Conservation (phyloP, 2,329 filamentous ascomycete genomes). For the Dendrostoma leiphaemia region DNA sequence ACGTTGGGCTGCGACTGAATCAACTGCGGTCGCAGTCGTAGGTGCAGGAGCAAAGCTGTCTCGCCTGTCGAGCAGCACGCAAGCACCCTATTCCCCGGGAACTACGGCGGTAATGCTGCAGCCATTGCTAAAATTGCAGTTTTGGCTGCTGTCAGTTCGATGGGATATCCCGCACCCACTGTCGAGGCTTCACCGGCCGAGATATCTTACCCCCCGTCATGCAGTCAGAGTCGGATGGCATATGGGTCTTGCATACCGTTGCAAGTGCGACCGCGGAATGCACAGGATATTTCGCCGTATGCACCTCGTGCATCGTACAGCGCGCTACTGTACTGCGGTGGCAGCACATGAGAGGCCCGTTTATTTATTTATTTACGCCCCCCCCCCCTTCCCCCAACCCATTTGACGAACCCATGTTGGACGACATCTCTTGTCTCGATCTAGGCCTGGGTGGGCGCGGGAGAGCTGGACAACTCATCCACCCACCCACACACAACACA, state of each 20-base stretch:
- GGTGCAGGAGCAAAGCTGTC: conserved; percentile 7
- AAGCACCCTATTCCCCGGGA: neutral
- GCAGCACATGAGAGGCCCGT: conserved; percentile 10
- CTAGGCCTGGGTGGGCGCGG: neutral
- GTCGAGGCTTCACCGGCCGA: neutral
- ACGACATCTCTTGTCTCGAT: neutral
- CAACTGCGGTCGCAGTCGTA: neutral
- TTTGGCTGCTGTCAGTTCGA: neutral
- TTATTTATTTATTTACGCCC: conserved; percentile 11
- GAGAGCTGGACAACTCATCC: conserved; percentile 16
- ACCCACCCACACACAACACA: neutral
- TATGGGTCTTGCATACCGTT: conserved; percentile 10
- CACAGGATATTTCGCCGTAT: conserved; percentile 19
- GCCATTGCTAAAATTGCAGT: neutral
- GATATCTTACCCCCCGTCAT: neutral
- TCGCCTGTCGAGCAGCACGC: conserved; percentile 1
- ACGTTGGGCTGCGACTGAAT: conserved; percentile 1
- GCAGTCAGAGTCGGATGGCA: conserved; percentile 4
- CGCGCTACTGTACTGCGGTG: conserved; percentile 18
- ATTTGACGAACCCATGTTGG: neutral
- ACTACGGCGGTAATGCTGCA: neutral
- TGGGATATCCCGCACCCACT: neutral
- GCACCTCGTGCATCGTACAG: conserved; percentile 18
- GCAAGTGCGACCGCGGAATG: conserved; percentile 19
- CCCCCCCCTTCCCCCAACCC: conserved; percentile 18